Evolutionary conservation across 2,329 filamentous ascomycete genomes (phyloP).

Genomic region (Thelonectria discophora): DNA sequence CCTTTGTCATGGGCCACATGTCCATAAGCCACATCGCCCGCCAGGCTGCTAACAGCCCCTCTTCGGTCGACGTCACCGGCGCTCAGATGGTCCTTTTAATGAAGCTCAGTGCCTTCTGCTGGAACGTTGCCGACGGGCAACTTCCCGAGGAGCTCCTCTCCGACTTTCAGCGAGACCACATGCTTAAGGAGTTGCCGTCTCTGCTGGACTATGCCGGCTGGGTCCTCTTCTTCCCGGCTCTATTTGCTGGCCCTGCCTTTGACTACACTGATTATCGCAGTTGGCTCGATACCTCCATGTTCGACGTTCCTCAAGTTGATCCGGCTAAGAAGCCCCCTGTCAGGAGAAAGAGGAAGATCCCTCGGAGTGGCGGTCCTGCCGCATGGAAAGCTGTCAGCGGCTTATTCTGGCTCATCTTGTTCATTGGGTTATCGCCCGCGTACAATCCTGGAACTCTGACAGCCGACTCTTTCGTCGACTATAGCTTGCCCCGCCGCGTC

Average conservation of each 20-base stretch:
- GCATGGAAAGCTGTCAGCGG: conserved; percentile 78
- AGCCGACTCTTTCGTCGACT: conserved; percentile 70
- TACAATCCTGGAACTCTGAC: conserved; percentile 73
- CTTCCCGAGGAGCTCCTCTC: conserved; percentile 82
- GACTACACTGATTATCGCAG: conserved; percentile 92
- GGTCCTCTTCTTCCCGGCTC: conserved; percentile 92
- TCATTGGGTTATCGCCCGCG: conserved; percentile 74
- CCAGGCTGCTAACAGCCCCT: conserved; percentile 73
- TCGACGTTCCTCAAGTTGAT: conserved; percentile 83
- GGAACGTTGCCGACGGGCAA: conserved; percentile 95
- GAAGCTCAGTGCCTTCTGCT: conserved; percentile 96
- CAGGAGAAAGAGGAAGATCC: conserved; percentile 90
- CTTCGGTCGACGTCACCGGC: conserved; percentile 84
- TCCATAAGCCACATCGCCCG: conserved; percentile 87
- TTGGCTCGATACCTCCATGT: conserved; percentile 96
- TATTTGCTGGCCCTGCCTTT: conserved; percentile 91
- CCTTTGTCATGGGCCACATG: conserved; percentile 96
- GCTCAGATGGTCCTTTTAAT: conserved; percentile 99
- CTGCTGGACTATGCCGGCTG: conserved; percentile 88
- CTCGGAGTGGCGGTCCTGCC: conserved; percentile 87
- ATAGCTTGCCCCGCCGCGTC: conserved; percentile 75
- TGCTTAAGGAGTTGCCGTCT: conserved; percentile 76
- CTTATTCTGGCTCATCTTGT: conserved; percentile 80
- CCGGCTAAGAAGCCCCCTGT: conserved; percentile 86
- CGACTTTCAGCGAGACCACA: conserved; percentile 84